Evolutionary conservation across 139 green algal genomes (phyloP).

Genomic region (Chlamydomonas applanata): DNA sequence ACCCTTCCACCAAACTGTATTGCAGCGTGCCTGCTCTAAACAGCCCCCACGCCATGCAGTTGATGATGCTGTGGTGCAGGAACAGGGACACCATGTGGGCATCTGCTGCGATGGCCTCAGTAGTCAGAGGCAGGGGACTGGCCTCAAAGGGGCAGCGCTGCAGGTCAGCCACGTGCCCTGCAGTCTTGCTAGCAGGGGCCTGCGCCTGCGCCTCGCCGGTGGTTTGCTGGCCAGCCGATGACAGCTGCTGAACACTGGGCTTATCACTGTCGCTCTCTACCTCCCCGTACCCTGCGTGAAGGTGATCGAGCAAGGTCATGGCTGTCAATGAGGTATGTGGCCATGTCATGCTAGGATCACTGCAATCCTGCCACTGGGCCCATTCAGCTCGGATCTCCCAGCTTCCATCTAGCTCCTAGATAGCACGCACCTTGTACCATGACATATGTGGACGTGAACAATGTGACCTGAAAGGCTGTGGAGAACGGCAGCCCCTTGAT

Average conservation of each 20-base stretch:
- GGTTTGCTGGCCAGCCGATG: background rate
- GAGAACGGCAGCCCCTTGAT: slow-evolving; percentile 40
- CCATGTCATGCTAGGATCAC: too few species aligned
- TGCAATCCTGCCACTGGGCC: too few species aligned
- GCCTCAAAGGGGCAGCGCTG: slow-evolving; percentile 27
- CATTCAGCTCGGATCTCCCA: too few species aligned
- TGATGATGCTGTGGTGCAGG: slow-evolving; percentile 34
- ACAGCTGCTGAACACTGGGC: background rate
- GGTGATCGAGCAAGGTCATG: too few species aligned
- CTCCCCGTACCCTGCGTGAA: slow-evolving; percentile 18
- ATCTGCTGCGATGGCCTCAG: slow-evolving; percentile 14
- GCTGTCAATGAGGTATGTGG: too few species aligned
- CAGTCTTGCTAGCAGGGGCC: too few species aligned
- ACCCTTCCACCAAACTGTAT: slow-evolving; percentile 21
- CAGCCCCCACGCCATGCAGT: slow-evolving; percentile 43
- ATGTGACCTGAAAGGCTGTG: slow-evolving; percentile 28
- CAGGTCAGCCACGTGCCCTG: background rate
- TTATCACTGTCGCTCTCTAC: background rate
- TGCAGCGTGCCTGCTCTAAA: slow-evolving; percentile 19
- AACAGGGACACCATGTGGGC: slow-evolving; percentile 27
- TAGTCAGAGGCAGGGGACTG: slow-evolving; percentile 20
- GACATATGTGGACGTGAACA: slow-evolving; percentile 42
- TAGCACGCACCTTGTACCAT: slow-evolving; percentile 44
- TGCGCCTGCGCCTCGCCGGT: too few species aligned
- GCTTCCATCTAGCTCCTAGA: too few species aligned